Base-by-base conservation (phyloP, 2,329 filamentous ascomycete species). In the Cercospora zeina region DNA sequence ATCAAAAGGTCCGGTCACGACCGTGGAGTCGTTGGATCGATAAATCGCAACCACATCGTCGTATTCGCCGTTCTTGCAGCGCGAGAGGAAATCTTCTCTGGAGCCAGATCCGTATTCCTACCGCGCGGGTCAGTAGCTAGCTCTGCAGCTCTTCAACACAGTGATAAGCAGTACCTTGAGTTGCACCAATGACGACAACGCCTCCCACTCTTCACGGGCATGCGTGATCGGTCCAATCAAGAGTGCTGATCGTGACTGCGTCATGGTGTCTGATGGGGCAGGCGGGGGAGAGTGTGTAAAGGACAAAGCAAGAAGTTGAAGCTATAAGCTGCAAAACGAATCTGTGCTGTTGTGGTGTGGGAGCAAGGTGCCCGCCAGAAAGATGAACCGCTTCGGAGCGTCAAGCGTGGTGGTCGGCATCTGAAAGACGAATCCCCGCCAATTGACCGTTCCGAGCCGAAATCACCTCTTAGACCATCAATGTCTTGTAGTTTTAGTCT, bases 31-130 rank as follows among this genome's bases (percentile, higher is more conserved):
- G 69, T 86, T 87, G 53, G 83, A 85, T 59, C 84, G 81, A 72
- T 85, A 86, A 54, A 87, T 79, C 0, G 76, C 84, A 31, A 82
- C 77, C 1, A 86, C 80, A 66, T 81, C 80, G 58, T 85, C 78
- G 64, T 82, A 86, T 49, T 81, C 74, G 39, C 83, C 83, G n/a
- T 77, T 75, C 64, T 80, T 80, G 73, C 82, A 82, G 59, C 82
- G 82, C 54, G 78, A 75, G 30, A 87, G 73, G 71, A 87, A 87
- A 30, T 85, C 81, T 47, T 81, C 77, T 31, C 83, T 77, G 13
- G 78, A 80, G 58, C 84, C 84, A 19, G 72, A 71, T 36, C 78
- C 77, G 70, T 84, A 86, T 74, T 85, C 82, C 78, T 83, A 65
- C 4, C 45, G 1, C n/a, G 7, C 73, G 14, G 53, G 6, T 65